These are phyloP conservation scores for Amaranthus tricolor DNA, from an alignment of 179 eudicot species.

Conservation along the genomic window DNA sequence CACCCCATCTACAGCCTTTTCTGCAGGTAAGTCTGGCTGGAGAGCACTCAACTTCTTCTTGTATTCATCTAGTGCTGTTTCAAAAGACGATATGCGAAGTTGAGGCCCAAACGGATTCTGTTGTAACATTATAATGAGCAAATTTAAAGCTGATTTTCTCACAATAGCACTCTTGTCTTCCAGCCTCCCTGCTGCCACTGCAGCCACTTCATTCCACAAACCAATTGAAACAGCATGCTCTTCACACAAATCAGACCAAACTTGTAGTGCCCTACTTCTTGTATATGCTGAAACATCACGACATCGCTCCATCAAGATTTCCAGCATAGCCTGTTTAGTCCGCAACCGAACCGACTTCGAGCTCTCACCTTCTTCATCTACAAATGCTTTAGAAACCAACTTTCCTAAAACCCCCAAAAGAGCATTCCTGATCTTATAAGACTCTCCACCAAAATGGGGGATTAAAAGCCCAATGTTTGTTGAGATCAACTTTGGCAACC, in stretches of 20 bases:
- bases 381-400: conserved; percentile 80
- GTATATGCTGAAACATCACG: conserved; percentile 97
- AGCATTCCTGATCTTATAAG: conserved; percentile 90
- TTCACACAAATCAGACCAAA: conserved; percentile 93
- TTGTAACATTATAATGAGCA: conserved; percentile 88
- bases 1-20: conserved; percentile 36
- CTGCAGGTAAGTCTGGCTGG: conserved; percentile 49
- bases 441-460: conserved; percentile 95
- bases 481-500: conserved; percentile 80
- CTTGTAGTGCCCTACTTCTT: conserved; percentile 90
- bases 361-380: conserved; percentile 85
- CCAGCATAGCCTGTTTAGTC: conserved; percentile 97
- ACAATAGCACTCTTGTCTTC: conserved; percentile 95
- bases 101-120: conserved; percentile 99
- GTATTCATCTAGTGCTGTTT: conserved; percentile 81
- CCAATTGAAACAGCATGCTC: conserved; percentile 89
- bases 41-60: conserved; percentile 72
- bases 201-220: conserved; percentile 91
- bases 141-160: conserved; percentile 83
- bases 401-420: conserved; percentile 89
- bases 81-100: conserved; percentile 78
- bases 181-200: conserved; percentile 87
- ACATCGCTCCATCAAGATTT: conserved; percentile 81
- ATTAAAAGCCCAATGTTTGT: conserved; percentile 79
- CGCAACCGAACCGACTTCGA: conserved; percentile 81